Conservation (phyloP, 345 rosid species). For the Bruguiera parviflora region DNA sequence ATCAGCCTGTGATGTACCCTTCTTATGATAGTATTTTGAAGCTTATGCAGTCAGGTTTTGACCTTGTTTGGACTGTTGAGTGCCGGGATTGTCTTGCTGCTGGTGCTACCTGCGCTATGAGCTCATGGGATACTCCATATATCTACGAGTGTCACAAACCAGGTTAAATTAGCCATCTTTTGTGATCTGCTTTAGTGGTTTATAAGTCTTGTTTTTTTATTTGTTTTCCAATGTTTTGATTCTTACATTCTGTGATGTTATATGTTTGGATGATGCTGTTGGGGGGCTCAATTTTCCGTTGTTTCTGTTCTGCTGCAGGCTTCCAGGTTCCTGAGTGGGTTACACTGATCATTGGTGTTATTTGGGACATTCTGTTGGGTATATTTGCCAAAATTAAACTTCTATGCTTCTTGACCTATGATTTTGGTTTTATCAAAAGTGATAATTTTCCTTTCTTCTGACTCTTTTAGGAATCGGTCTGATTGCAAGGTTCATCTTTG, state of each 20-base stretch:
- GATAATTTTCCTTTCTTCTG: background rate
- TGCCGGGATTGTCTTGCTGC: slow-evolving; percentile 30
- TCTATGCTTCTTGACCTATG: background rate
- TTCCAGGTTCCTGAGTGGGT: background rate
- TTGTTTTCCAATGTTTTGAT: background rate
- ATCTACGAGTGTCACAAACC: slow-evolving; percentile 14
- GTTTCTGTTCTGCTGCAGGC: slow-evolving; percentile 13
- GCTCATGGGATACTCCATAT: slow-evolving; percentile 14
- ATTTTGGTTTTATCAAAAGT: slow-evolving; percentile 1
- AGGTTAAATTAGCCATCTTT: slow-evolving; percentile 9
- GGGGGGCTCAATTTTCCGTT: background rate
- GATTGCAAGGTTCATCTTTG: slow-evolving; percentile 28
- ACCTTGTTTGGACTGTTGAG: slow-evolving; percentile 39
- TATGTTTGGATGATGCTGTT: background rate
- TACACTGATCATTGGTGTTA: background rate
- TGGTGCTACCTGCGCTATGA: slow-evolving; percentile 19
- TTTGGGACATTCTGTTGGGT: slow-evolving; percentile 18
- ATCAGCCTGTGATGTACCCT: slow-evolving; percentile 17
- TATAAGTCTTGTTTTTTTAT: background rate
- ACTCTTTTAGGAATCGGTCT: slow-evolving; percentile 19
- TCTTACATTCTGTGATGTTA: background rate
- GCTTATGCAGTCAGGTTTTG: slow-evolving; percentile 37
- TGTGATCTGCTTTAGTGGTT: background rate
- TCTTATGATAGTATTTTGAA: slow-evolving; percentile 25
- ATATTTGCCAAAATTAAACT: background rate